Conservation (phyloP, 2,329 filamentous ascomycete genomes). For the Botrytis tulipae region DNA sequence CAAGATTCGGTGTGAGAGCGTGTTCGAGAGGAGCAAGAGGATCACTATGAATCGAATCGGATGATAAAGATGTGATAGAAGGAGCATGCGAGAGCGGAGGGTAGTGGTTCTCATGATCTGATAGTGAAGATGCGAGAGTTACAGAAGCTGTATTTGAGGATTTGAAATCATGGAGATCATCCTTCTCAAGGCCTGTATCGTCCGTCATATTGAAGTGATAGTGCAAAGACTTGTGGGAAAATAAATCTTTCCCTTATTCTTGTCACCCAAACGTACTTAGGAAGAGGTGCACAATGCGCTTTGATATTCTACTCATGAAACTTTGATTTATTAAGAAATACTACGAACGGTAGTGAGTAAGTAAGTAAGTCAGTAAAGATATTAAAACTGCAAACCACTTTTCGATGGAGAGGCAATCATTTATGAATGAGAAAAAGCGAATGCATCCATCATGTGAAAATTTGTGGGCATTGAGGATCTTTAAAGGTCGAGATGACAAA, state of each 20-base stretch:
- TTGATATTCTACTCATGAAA: background rate
- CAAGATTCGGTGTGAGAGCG: conserved; percentile 41
- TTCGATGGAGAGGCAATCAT: background rate
- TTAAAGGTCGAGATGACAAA: conserved; percentile 8
- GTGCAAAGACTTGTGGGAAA: background rate
- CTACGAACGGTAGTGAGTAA: background rate
- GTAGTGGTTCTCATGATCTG: conserved; percentile 28
- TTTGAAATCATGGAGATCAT: conserved; percentile 22
- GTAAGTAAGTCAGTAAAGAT: background rate
- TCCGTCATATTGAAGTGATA: conserved; percentile 25
- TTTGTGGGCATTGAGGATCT: background rate
- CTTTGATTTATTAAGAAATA: background rate
- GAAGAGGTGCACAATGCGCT: background rate
- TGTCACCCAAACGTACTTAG: background rate
- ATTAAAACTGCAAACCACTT: background rate
- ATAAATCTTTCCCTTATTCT: background rate
- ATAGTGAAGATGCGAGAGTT: conserved; percentile 18
- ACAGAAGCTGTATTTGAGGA: conserved; percentile 14
- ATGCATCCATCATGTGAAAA: background rate
- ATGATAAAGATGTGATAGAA: conserved; percentile 23
- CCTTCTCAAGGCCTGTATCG: conserved; percentile 26
- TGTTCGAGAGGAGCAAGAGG: conserved; percentile 42
- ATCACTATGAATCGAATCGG: conserved; percentile 32
- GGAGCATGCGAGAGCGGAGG: conserved; percentile 5
- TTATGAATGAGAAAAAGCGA: background rate